Evolutionary conservation across 2,329 filamentous ascomycete species (phyloP).

Genomic region (Aspergillus unguis): DNA sequence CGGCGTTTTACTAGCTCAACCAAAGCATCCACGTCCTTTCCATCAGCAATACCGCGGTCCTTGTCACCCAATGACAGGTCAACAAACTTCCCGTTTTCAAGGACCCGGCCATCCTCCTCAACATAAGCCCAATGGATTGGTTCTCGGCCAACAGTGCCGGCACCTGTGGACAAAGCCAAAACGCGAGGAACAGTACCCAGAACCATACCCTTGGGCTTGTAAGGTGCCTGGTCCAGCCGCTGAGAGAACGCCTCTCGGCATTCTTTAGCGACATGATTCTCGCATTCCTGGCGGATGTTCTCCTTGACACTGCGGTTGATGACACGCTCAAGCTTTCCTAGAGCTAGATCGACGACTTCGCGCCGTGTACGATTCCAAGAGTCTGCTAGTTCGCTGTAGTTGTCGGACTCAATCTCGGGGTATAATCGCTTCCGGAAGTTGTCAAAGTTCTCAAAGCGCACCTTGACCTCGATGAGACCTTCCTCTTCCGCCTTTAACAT

Average conservation of each 20-base stretch:
- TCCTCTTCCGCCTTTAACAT: slow-evolving; percentile 98
- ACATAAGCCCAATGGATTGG: slow-evolving; percentile 89
- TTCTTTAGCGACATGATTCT: slow-evolving; percentile 82
- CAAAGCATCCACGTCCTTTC: slow-evolving; percentile 65
- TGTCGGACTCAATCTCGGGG: slow-evolving; percentile 85
- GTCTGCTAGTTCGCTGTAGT: slow-evolving; percentile 90
- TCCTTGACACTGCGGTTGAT: slow-evolving; percentile 94
- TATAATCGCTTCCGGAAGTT: slow-evolving; percentile 75
- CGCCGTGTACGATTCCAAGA: slow-evolving; percentile 88
- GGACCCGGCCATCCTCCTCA: slow-evolving; percentile 83
- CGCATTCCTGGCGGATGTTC: slow-evolving; percentile 86
- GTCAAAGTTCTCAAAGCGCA: slow-evolving; percentile 71
- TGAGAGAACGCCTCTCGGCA: slow-evolving; percentile 86
- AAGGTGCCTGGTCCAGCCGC: slow-evolving; percentile 91
- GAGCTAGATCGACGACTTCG: slow-evolving; percentile 77
- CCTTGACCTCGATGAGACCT: slow-evolving; percentile 79
- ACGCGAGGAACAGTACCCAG: slow-evolving; percentile 85
- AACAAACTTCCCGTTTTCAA: slow-evolving; percentile 82
- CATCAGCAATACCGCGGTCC: slow-evolving; percentile 65
- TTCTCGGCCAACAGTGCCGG: slow-evolving; percentile 69
- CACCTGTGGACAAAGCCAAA: slow-evolving; percentile 80
- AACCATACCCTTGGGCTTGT: slow-evolving; percentile 89
- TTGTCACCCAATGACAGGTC: slow-evolving; percentile 67
- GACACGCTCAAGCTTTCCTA: slow-evolving; percentile 75
- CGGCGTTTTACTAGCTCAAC: slow-evolving; percentile 74